Evolutionary conservation across 208 protist genomes (phyloP).

Genomic region (Crithidia sp.): DNA sequence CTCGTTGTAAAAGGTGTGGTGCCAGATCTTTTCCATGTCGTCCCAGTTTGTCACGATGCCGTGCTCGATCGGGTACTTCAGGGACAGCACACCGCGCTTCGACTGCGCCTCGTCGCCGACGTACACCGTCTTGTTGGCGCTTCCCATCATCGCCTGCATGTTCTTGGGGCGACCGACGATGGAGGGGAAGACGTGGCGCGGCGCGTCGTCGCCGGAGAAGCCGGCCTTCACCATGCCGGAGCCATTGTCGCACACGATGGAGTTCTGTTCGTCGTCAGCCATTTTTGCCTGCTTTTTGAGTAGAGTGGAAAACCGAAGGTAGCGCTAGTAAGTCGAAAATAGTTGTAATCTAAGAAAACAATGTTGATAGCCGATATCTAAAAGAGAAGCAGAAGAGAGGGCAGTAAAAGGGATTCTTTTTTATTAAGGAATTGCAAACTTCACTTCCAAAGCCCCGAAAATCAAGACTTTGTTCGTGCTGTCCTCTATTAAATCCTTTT

Average conservation of each 20-base stretch:
- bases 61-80: conserved; percentile 96
- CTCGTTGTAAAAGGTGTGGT: conserved; percentile 99
- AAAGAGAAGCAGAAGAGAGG: too few species aligned
- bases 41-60: conserved; percentile 98
- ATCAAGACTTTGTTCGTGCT: too few species aligned
- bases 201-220: conserved; percentile 97
- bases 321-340: too few species aligned
- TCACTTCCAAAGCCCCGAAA: too few species aligned
- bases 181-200: conserved; percentile 96
- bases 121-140: conserved; percentile 95
- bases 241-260: conserved; percentile 89
- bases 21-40: conserved; percentile 98
- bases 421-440: too few species aligned
- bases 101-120: conserved; percentile 95
- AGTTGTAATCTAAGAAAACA: too few species aligned
- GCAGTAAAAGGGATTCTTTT: too few species aligned
- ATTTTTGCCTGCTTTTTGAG: conserved; percentile 33
- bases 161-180: conserved; percentile 96
- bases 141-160: conserved; percentile 94
- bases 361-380: too few species aligned
- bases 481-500: too few species aligned
- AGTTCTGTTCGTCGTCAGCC: conserved; percentile 70
- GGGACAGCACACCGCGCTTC: conserved; percentile 93
- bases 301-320: too few species aligned
- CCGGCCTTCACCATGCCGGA: conserved; percentile 95